Evolutionary conservation across 441 rosid species (phyloP), one percentile per base, ranked within the genome.

Genomic region (Erodium chrysanthum): DNA sequence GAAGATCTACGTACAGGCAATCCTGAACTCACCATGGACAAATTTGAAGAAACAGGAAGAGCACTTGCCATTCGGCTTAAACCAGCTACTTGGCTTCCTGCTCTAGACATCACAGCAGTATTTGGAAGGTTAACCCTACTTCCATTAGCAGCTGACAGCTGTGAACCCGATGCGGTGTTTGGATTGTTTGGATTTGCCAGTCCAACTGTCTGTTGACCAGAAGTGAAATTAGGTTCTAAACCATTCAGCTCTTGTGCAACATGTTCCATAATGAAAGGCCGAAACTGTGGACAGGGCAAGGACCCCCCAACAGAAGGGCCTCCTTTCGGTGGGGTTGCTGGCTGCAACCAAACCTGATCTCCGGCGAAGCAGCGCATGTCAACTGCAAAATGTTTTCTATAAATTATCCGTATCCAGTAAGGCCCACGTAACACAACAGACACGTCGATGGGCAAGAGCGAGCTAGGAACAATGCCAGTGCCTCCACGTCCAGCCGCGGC

Each of bases 301-400:
- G 99, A 95, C 35, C 99, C 98, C 72, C 99, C 98, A 76, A 82
- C 80, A 7, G 92, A 85, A 37, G 96, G 89, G 64, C 98, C 98
- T 0, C 90, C 98, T 76, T 83, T 87, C n/a, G 99, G 95, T 22
- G 99, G 99, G 7, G 99, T 90, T 69, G 98, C 97, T 12, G 99
- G 99, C 71, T 95, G 99, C 83, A 95, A 75, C 99, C 99, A 95
- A 56, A 95, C 98, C 82, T 92, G 98, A 78, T 95, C 99, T 71
- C 99, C 99, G 73, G 98, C 98, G 81, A 83, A 92, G 86, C 99
- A 95, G 71, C 96, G 88, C 99, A 95, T 95, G 79, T 95, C 99
- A 60, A 92, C 97, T 7, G 97, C 96, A 88, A 95, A 95, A 70
- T 83, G 77, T 78, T 95, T 95, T 66, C 99, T 96, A 73, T 95